phyloP scores from a whole-genome alignment of 2,329 filamentous ascomycete species.

The Aureobasidium sp. region DNA sequence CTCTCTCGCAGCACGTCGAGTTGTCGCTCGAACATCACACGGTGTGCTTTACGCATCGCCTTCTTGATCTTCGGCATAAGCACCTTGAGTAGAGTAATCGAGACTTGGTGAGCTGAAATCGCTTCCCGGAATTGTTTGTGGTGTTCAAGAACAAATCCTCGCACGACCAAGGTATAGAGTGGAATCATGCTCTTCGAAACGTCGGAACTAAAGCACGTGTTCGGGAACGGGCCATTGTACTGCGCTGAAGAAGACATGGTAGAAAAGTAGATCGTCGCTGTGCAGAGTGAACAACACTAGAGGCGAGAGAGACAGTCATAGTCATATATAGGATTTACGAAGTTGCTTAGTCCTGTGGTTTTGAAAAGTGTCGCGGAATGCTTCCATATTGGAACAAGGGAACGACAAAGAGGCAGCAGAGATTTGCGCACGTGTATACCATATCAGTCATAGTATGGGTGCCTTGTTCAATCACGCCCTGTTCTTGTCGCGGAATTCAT shows the following conservation, averaged over 20 bases:
- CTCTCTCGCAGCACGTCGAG: not conserved
- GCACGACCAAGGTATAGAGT: not conserved
- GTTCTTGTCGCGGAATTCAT: too few relatives aligned
- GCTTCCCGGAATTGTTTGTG: not conserved
- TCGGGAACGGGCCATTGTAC: not conserved
- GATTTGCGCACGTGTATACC: not conserved
- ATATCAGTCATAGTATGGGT: not conserved
- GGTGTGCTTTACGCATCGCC: not conserved
- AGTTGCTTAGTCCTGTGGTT: too few relatives aligned
- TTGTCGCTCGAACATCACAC: not conserved
- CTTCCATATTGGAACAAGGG: too few relatives aligned
- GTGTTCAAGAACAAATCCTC: not conserved
- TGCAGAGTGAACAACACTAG: not conserved
- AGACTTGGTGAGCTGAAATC: not conserved
- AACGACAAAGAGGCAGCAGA: too few relatives aligned
- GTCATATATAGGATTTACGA: too few relatives aligned
- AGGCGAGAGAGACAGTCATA: too few relatives aligned
- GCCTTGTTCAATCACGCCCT: not conserved
- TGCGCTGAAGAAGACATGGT: not conserved
- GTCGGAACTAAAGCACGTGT: not conserved
- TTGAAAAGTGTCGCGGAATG: too few relatives aligned
- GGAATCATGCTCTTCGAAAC: not conserved
- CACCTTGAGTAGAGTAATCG: not conserved
- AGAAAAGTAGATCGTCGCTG: not conserved
- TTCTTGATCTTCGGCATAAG: not conserved